A percentile compares a stretch with the other conserved stretches of the same genome.
phyloP scores from a whole-genome alignment of 768 basidiomycete genomes.

The Termitomyces bulborhizus region DNA sequence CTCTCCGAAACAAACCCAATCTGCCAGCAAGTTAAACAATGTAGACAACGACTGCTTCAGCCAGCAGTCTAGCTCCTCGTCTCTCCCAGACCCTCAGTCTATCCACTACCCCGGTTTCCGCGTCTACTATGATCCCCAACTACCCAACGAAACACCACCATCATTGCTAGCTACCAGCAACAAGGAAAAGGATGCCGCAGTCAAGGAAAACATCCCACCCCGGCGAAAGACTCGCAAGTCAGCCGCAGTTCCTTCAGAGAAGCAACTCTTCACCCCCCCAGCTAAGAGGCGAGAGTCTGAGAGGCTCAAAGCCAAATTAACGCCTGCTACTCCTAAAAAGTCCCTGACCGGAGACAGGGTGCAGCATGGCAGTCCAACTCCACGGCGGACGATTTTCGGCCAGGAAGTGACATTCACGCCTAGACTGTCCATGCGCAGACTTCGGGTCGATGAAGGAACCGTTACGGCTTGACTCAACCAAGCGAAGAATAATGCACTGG shows the following conservation, averaged over 20 bases:
- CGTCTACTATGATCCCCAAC: slow-evolving; percentile 47
- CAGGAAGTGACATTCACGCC: slow-evolving; percentile 15
- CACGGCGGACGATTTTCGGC: slow-evolving; percentile 18
- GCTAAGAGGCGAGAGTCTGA: slow-evolving; percentile 15
- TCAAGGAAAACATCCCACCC: slow-evolving; percentile 56
- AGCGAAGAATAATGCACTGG: background rate
- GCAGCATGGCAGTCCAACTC: slow-evolving; percentile 18
- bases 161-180: background rate
- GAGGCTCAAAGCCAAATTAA: slow-evolving; percentile 16
- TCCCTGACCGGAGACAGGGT: slow-evolving; percentile 2
- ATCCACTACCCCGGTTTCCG: slow-evolving; percentile 65
- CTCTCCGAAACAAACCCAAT: slow-evolving; percentile 21
- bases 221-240: slow-evolving; percentile 40
- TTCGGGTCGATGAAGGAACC: slow-evolving; percentile 18
- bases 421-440: slow-evolving; percentile 17
- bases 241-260: slow-evolving; percentile 15
- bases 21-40: slow-evolving; percentile 13
- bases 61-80: slow-evolving; percentile 15
- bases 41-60: slow-evolving; percentile 14
- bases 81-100: slow-evolving; percentile 41
- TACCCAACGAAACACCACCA: slow-evolving; percentile 2
- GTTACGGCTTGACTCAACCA: background rate
- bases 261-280: background rate
- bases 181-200: slow-evolving; percentile 28
- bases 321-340: slow-evolving; percentile 21